Conservation (phyloP, 129 eudicot species). For the Deinandra increscens region DNA sequence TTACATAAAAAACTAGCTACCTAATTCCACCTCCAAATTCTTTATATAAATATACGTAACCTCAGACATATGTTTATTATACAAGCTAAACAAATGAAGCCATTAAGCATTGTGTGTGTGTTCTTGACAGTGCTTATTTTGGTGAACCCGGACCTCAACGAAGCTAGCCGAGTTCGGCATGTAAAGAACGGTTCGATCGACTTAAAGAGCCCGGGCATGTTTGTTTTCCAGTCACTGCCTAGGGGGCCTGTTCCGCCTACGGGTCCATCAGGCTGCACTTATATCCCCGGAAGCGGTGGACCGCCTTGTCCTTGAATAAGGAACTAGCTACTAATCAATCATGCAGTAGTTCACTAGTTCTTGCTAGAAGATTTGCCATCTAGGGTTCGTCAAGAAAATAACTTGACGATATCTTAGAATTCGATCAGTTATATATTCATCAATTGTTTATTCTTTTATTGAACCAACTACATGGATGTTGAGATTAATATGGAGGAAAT, state of each 20-base stretch:
- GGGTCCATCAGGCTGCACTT: constrained; percentile 62
- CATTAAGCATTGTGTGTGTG: constrained; percentile 19
- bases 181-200: constrained; percentile 12
- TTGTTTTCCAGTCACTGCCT: constrained; percentile 48
- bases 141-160: constrained; percentile 1
- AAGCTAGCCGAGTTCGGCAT: constrained; percentile 31
- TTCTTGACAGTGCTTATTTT: constrained; percentile 29
- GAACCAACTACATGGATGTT: too few species aligned
- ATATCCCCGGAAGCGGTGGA: constrained; percentile 50
- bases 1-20: constrained; percentile 24
- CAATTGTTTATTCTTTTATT: constrained; percentile 8
- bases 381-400: too few species aligned
- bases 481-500: too few species aligned
- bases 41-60: constrained; percentile 8
- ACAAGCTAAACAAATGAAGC: constrained; percentile 35
- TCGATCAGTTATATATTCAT: constrained; percentile 20
- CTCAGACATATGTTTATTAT: background rate
- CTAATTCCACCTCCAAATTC: background rate
- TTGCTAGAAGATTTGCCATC: too few species aligned
- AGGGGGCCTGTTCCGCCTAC: constrained; percentile 61
- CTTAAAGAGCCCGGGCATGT: constrained; percentile 5
- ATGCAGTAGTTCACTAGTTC: too few species aligned
- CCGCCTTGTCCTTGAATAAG: constrained; percentile 36
- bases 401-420: constrained; percentile 20
- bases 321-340: background rate